Evolutionary conservation across 192 early-diverging fungal genomes (phyloP).

Genomic region (Coemansia javaensis): DNA sequence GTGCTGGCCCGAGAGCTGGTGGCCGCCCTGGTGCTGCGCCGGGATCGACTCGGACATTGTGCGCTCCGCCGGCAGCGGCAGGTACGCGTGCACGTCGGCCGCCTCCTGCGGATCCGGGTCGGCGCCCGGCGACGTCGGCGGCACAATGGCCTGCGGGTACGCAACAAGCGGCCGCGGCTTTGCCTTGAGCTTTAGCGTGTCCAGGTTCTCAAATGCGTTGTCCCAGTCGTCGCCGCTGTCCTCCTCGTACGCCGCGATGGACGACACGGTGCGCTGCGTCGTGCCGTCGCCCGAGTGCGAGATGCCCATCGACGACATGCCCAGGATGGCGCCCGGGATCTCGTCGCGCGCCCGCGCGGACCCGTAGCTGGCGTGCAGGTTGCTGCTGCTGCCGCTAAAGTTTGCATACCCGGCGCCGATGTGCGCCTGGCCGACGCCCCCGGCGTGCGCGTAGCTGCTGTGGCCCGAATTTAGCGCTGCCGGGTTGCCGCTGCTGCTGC

Average conservation of each 20-base stretch:
- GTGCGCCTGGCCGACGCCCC: neutral
- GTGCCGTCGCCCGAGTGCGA: constrained; percentile 41
- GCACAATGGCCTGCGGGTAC: constrained; percentile 41
- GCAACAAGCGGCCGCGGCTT: constrained; percentile 15
- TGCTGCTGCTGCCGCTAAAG: constrained; percentile 23
- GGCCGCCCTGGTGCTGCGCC: too few relatives aligned
- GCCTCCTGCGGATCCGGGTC: constrained; percentile 18
- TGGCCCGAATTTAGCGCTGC: too few relatives aligned
- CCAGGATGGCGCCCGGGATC: constrained; percentile 37
- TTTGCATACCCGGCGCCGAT: constrained; percentile 15
- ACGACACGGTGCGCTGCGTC: constrained; percentile 43
- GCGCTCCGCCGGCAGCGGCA: constrained; percentile 23
- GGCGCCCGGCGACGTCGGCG: constrained; percentile 33
- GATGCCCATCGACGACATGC: constrained; percentile 49
- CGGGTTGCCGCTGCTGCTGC: neutral
- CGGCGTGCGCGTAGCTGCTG: too few relatives aligned
- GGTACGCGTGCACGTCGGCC: constrained; percentile 1
- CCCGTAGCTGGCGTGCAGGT: constrained; percentile 39
- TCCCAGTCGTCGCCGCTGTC: constrained; percentile 53
- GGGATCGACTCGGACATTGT: constrained; percentile 28
- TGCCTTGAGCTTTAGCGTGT: constrained; percentile 34
- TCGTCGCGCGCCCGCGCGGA: constrained; percentile 35
- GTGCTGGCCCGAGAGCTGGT: too few relatives aligned
- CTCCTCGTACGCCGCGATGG: constrained; percentile 49
- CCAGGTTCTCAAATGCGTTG: constrained; percentile 49